Percentiles rank a stretch among this genome's conserved stretches.
Conservation (phyloP, 768 basidiomycete genomes). For the Amanita polypyramis region DNA sequence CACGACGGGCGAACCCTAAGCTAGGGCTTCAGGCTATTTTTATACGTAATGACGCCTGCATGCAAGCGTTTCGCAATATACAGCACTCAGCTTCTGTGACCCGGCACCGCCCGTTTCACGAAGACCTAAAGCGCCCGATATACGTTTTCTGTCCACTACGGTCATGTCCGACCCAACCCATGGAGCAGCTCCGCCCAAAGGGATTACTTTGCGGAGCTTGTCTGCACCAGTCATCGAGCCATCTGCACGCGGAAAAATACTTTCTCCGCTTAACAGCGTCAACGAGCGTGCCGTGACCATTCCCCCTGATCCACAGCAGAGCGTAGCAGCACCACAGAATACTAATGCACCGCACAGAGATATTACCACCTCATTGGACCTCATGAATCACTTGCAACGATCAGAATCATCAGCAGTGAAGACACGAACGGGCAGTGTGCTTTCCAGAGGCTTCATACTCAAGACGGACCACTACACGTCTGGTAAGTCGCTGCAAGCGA, state of each 20-base stretch:
- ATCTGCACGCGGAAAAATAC: background rate
- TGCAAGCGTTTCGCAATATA: no score
- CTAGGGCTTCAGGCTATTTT: no score
- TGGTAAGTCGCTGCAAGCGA: slow-evolving; percentile 25
- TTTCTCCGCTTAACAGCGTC: background rate
- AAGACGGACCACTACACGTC: slow-evolving; percentile 90
- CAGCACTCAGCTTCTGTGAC: no score
- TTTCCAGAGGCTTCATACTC: slow-evolving; percentile 83
- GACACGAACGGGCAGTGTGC: slow-evolving; percentile 71
- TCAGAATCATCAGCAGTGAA: slow-evolving; percentile 73
- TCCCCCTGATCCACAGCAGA: background rate
- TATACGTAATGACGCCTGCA: no score
- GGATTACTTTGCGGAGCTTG: background rate
- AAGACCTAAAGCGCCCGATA: background rate
- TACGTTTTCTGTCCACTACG: background rate
- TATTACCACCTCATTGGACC: slow-evolving; percentile 34
- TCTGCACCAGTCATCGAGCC: slow-evolving; percentile 2
- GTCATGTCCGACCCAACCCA: background rate
- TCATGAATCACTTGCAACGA: slow-evolving; percentile 51
- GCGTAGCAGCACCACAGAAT: slow-evolving; percentile 5
- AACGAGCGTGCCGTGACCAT: slow-evolving; percentile 1
- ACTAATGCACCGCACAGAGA: slow-evolving; percentile 12
- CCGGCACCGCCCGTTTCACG: background rate
- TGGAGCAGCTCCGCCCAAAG: background rate
- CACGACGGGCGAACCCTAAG: no score